These are phyloP conservation scores for Talaromyces atroroseus DNA, from an alignment of 2,329 filamentous ascomycete species.

Conservation along the genomic window DNA sequence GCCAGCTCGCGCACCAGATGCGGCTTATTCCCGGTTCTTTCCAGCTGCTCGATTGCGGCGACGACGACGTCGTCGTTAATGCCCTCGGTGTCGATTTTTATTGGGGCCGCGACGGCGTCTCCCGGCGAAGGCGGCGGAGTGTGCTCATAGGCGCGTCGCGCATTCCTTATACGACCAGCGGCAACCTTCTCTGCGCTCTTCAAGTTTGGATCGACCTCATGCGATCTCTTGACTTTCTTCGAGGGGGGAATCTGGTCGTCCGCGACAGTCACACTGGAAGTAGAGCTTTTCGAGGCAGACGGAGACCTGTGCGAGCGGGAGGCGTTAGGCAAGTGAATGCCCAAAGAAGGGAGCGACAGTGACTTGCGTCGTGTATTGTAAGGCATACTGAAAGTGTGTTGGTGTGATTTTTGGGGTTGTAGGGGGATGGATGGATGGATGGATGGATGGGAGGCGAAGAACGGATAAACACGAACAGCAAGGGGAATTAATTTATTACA, in stretches of 20 bases:
- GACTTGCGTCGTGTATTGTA: conserved; percentile 98
- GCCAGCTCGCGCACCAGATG: conserved; percentile 94
- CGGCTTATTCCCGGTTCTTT: conserved; percentile 84
- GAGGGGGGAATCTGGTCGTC: conserved; percentile 47
- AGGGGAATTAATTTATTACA: conserved; percentile 19
- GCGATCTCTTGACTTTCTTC: conserved; percentile 77
- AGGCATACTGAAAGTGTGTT: conserved; percentile 56
- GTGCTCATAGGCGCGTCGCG: conserved; percentile 56
- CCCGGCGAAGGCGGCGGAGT: conserved; percentile 76
- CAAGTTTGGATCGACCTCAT: conserved; percentile 47
- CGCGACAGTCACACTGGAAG: conserved; percentile 48
- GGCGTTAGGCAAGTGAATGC: conserved; percentile 70
- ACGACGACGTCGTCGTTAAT: conserved; percentile 96
- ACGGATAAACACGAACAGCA: conserved; percentile 13
- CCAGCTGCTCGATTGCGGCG: conserved; percentile 78
- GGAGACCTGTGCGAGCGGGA: conserved; percentile 54
- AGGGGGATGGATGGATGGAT: too few species aligned
- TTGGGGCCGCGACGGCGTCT: conserved; percentile 42
- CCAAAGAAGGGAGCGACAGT: conserved; percentile 83
- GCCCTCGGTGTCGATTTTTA: conserved; percentile 68
- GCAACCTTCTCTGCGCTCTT: conserved; percentile 24
- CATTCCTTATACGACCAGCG: conserved; percentile 19
- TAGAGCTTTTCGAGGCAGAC: conserved; percentile 52
- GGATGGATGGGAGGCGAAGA: conserved; percentile 11
- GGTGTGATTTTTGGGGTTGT: neutral